Evolutionary conservation across 352 stramenopile genomes (phyloP).

Genomic region (Globisporangium barbulae): DNA sequence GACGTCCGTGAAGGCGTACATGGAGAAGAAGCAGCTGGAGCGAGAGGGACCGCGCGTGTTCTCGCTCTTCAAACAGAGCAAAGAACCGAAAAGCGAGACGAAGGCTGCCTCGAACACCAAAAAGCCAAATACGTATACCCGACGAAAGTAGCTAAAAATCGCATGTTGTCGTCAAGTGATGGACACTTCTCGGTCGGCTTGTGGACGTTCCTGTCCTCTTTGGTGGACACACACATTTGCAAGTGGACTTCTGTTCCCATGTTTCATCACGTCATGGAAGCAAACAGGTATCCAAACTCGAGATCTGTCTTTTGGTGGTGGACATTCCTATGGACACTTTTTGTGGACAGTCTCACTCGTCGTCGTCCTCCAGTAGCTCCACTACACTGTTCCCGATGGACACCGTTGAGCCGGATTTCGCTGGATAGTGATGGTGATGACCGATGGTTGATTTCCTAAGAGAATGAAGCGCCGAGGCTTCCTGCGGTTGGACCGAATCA

Average conservation of each 20-base stretch:
- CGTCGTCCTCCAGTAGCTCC: slow-evolving; percentile 22
- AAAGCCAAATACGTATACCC: not conserved
- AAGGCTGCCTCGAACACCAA: not conserved
- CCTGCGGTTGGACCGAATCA: not conserved
- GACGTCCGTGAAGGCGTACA: slow-evolving; percentile 29
- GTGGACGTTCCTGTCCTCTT: not conserved
- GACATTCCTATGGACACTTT: not conserved
- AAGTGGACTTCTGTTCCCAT: too few species aligned
- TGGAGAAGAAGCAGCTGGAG: slow-evolving; percentile 23
- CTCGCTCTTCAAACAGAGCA: slow-evolving; percentile 18
- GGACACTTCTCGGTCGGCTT: not conserved
- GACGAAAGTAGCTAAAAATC: slow-evolving; percentile 1
- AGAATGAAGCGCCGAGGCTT: not conserved
- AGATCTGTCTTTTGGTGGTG: not conserved
- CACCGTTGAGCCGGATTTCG: not conserved
- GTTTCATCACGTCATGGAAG: not conserved
- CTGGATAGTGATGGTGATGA: not conserved
- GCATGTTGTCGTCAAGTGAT: not conserved
- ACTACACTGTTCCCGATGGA: not conserved
- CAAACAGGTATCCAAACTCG: not conserved
- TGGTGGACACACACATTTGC: not conserved
- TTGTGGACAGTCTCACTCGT: slow-evolving; percentile 9
- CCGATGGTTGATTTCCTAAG: not conserved
- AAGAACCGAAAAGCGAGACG: slow-evolving; percentile 4
- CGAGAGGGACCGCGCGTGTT: slow-evolving; percentile 13